phyloP scores from a whole-genome alignment of 129 eudicot genomes.

The Rutidosis leptorrhynchoides region DNA sequence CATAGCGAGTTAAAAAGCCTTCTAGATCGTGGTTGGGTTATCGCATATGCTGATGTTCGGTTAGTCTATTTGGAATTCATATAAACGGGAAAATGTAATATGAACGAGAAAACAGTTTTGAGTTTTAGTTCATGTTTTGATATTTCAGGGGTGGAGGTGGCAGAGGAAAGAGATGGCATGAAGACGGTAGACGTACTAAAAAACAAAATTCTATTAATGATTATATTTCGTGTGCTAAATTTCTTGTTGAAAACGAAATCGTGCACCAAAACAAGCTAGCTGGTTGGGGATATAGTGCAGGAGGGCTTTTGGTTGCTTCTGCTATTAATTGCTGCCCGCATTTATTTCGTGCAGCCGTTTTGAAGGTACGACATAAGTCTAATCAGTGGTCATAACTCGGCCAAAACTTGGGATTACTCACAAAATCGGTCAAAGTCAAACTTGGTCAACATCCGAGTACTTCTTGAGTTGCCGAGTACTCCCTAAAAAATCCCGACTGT shows the following conservation, averaged over 20 bases:
- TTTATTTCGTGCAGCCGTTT: constrained; percentile 81
- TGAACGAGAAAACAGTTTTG: background rate
- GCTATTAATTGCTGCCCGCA: constrained; percentile 71
- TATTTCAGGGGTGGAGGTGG: constrained; percentile 96
- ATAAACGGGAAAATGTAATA: background rate
- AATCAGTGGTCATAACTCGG: too few species aligned
- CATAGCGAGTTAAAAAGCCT: constrained; percentile 84
- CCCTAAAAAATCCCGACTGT: too few species aligned
- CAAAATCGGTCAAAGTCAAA: too few species aligned
- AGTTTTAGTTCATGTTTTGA: constrained; percentile 9
- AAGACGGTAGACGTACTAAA: constrained; percentile 63
- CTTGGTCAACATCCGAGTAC: too few species aligned
- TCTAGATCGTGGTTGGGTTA: constrained; percentile 96
- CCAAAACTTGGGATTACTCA: too few species aligned
- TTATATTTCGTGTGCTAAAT: constrained; percentile 76
- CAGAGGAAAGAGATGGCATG: constrained; percentile 76
- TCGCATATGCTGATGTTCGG: constrained; percentile 99
- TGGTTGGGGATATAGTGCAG: constrained; percentile 98
- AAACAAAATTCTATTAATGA: constrained; percentile 64
- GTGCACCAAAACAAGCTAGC: constrained; percentile 74
- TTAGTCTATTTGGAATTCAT: constrained; percentile 25
- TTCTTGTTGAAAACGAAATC: constrained; percentile 53
- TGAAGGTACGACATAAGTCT: constrained; percentile 48
- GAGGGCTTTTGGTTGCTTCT: constrained; percentile 89
- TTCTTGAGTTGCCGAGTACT: too few species aligned